phyloP scores from a whole-genome alignment of 768 basidiomycete species.

The Phlebiopsis gigantea region DNA sequence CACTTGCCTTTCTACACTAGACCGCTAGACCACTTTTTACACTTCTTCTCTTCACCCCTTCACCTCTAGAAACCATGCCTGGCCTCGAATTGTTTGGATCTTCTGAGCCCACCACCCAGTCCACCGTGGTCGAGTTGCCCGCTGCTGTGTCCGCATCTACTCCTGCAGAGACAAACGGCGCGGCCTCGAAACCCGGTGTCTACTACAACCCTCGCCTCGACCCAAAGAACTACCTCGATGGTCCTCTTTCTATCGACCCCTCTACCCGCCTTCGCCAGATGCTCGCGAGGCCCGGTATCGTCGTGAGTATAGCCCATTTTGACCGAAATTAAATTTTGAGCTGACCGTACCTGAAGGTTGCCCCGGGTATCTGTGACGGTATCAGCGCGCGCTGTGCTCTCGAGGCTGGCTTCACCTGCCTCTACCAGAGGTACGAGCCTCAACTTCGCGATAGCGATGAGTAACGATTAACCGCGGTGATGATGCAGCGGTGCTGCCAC shows the following conservation, averaged over 20 bases:
- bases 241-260: conserved; percentile 62
- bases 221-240: conserved; percentile 62
- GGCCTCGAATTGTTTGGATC: conserved; percentile 24
- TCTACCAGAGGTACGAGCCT: conserved; percentile 61
- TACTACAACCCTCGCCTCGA: conserved; percentile 70
- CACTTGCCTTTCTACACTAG: neutral
- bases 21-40: neutral
- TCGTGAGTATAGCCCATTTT: conserved; percentile 41
- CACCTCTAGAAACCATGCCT: conserved; percentile 16
- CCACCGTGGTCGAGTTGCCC: conserved; percentile 13
- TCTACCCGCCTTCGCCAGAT: conserved; percentile 61
- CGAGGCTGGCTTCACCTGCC: conserved; percentile 71
- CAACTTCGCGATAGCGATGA: neutral
- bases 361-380: conserved; percentile 77
- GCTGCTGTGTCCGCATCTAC: neutral
- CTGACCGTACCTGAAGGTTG: conserved; percentile 37
- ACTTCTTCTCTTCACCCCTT: neutral
- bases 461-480: neutral
- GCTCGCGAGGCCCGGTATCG: conserved; percentile 62
- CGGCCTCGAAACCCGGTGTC: conserved; percentile 16
- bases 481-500: conserved; percentile 65
- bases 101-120: conserved; percentile 14
- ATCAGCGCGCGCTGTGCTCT: conserved; percentile 77
- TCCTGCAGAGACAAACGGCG: neutral
- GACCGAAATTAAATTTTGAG: neutral